Percentiles rank a stretch among this genome's conserved stretches.
Evolutionary conservation across 345 rosid genomes (phyloP).

Genomic region (Euphorbia pulcherrima): DNA sequence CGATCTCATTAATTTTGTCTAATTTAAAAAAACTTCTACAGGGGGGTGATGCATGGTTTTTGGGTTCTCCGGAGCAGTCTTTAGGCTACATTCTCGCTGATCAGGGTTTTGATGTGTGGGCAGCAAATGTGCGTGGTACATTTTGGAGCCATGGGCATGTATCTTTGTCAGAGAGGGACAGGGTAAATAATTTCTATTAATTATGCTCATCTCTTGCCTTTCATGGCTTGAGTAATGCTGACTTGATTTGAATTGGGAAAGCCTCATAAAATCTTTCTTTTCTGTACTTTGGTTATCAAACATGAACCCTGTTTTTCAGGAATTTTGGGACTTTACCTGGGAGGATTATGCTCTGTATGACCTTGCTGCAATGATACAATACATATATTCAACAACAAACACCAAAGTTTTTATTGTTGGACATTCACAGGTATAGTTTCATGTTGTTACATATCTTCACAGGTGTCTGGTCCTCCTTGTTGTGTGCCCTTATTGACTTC

Average conservation of each 20-base stretch:
- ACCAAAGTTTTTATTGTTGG: constrained; percentile 80
- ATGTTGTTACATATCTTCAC: background rate
- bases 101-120: constrained; percentile 90
- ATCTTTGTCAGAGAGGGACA: constrained; percentile 59
- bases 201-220: background rate
- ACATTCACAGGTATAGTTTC: constrained; percentile 76
- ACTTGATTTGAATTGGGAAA: too few relatives aligned
- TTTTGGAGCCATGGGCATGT: constrained; percentile 78
- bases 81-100: constrained; percentile 85
- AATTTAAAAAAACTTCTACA: constrained; percentile 17
- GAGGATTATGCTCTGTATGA: constrained; percentile 83
- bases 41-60: constrained; percentile 90
- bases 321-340: constrained; percentile 99
- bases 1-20: constrained; percentile 7
- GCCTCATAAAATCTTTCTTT: too few relatives aligned
- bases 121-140: constrained; percentile 87
- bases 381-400: constrained; percentile 44
- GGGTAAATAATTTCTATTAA: constrained; percentile 40
- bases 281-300: constrained; percentile 7
- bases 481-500: constrained; percentile 12
- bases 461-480: constrained; percentile 1
- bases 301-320: constrained; percentile 41
- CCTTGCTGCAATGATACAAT: constrained; percentile 62
- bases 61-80: constrained; percentile 61
- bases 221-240: background rate